Conservation (phyloP, 2,329 filamentous ascomycete species). For the Fusarium paranaense region DNA sequence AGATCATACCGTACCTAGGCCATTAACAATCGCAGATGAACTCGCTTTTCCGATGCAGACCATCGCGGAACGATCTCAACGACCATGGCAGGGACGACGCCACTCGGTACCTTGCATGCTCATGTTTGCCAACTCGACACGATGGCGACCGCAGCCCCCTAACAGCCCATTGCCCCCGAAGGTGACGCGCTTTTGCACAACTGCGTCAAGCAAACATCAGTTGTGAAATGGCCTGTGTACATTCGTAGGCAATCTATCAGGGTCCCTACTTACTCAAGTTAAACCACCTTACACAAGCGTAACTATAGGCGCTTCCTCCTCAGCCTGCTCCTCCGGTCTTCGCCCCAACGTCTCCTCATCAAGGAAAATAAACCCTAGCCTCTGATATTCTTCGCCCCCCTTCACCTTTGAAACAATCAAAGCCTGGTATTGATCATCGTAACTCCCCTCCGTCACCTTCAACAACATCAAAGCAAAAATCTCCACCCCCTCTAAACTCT, state of each 20-base stretch:
- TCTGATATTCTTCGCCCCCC: not conserved
- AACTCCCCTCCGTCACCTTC: not conserved
- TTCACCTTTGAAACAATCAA: not conserved
- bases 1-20: not conserved
- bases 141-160: not conserved
- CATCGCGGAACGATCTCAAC: not conserved
- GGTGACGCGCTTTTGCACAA: not conserved
- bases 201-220: not conserved
- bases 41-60: not conserved
- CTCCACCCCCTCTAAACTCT: not conserved
- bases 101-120: not conserved
- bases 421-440: accelerated
- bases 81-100: not conserved
- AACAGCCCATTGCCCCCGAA: not conserved
- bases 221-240: not conserved
- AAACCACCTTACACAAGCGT: not conserved
- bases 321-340: not conserved
- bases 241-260: too few species aligned
- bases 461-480: not conserved
- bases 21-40: not conserved
- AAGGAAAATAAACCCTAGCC: not conserved
- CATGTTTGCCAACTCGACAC: not conserved
- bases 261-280: not conserved
- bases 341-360: not conserved
- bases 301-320: not conserved